These are phyloP conservation scores for Claviceps africana DNA, from an alignment of 2,329 filamentous ascomycete species.

Conservation along the genomic window DNA sequence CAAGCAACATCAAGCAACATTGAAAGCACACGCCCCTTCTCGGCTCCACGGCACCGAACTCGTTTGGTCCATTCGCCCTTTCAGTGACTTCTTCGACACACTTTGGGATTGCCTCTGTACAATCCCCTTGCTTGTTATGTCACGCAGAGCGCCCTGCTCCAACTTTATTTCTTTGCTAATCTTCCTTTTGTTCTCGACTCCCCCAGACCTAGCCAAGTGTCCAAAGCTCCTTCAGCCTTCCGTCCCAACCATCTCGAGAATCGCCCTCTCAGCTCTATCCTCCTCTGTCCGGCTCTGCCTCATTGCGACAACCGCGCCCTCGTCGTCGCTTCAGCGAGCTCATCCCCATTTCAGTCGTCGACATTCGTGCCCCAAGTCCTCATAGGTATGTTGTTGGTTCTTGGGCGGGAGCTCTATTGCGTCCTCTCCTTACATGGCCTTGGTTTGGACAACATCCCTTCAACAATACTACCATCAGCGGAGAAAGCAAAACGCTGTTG, in stretches of 20 bases:
- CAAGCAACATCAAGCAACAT: too few species aligned
- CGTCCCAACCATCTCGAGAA: not conserved
- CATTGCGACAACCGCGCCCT: not conserved
- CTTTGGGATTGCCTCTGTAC: constrained; percentile 4
- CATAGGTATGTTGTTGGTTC: not conserved
- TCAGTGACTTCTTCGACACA: not conserved
- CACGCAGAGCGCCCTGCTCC: constrained; percentile 8
- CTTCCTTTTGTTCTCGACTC: constrained; percentile 4
- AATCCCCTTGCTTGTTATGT: constrained; percentile 12
- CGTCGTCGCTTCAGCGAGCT: not conserved
- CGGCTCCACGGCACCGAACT: constrained; percentile 17
- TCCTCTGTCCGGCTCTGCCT: too few species aligned
- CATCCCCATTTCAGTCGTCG: not conserved
- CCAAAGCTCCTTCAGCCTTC: not conserved
- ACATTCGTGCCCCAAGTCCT: not conserved
- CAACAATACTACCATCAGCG: not conserved
- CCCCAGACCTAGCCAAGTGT: not conserved
- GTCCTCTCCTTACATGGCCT: too few species aligned
- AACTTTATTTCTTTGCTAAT: constrained; percentile 9
- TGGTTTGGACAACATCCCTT: too few species aligned
- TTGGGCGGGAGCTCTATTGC: not conserved
- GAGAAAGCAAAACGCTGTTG: not conserved
- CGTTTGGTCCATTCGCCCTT: constrained; percentile 20
- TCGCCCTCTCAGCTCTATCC: not conserved
- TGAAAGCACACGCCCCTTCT: constrained; percentile 13